These are phyloP conservation scores for Xylariaceae sp. DNA, from an alignment of 2,329 filamentous ascomycete genomes.

Conservation along the genomic window DNA sequence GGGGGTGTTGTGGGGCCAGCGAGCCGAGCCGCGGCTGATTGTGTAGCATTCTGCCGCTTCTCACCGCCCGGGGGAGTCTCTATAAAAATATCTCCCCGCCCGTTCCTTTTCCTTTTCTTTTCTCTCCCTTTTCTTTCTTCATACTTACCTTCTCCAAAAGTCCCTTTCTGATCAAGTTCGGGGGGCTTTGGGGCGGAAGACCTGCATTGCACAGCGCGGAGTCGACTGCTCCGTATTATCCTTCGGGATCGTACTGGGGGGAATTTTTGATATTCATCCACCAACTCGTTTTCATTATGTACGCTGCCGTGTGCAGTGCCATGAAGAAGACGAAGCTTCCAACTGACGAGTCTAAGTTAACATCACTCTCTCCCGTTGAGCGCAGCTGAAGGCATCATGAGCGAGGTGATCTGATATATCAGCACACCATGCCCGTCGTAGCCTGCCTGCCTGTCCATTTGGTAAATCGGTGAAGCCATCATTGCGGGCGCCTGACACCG, in stretches of 20 bases:
- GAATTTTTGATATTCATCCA: constrained; percentile 43
- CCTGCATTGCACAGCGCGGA: constrained; percentile 54
- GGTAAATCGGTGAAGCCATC: no score
- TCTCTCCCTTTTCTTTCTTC: constrained; percentile 41
- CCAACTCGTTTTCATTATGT: constrained; percentile 40
- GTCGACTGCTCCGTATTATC: constrained; percentile 46
- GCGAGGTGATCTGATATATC: no score
- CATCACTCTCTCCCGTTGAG: no score
- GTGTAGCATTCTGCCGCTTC: no score
- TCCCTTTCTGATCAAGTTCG: constrained; percentile 41
- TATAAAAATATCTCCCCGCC: constrained; percentile 20
- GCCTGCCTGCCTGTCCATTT: no score
- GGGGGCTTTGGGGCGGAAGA: constrained; percentile 38
- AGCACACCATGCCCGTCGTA: no score
- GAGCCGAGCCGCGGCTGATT: no score
- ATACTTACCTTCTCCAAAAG: constrained; percentile 50
- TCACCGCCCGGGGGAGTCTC: neutral
- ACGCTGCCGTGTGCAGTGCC: constrained; percentile 34
- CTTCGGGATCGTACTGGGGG: constrained; percentile 49
- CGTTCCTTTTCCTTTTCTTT: constrained; percentile 20
- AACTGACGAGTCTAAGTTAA: no score
- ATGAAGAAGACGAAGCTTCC: constrained; percentile 37
- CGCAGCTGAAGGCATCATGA: no score
- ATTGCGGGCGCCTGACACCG: no score
- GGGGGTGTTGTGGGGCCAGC: neutral